Conservation (phyloP, 169 alveolate species). For the Plasmodium vivax region DNA sequence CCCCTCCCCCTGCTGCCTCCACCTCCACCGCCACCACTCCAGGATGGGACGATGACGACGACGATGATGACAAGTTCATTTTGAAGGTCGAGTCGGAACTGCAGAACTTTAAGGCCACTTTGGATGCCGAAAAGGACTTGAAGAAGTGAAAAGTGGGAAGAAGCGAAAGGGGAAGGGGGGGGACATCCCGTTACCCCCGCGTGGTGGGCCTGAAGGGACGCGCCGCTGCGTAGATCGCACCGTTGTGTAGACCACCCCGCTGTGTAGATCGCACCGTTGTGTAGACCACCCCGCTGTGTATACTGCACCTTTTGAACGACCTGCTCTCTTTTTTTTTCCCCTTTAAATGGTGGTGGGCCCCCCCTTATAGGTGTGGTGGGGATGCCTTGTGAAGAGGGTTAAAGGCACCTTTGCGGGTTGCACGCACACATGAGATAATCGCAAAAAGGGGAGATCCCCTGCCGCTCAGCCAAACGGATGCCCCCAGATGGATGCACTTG, state of each 20-base stretch:
- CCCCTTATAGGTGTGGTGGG: background rate
- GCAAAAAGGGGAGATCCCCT: background rate
- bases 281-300: background rate
- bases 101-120: constrained; percentile 48
- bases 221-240: no score
- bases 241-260: no score
- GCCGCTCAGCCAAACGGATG: background rate
- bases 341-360: background rate
- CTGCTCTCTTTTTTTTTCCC: no score
- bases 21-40: background rate
- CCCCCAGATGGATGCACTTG: background rate
- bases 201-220: no score
- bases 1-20: background rate
- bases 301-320: background rate
- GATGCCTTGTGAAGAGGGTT: background rate
- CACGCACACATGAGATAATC: background rate
- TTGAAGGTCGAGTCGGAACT: constrained; percentile 60
- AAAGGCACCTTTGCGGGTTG: background rate
- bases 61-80: constrained; percentile 65
- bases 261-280: no score
- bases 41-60: constrained; percentile 77
- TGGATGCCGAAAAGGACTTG: constrained; percentile 62
- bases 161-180: background rate
- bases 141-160: constrained; percentile 27
- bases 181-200: no score